Conservation (phyloP, 2,329 filamentous ascomycete genomes). For the Aspergillus sp. region DNA sequence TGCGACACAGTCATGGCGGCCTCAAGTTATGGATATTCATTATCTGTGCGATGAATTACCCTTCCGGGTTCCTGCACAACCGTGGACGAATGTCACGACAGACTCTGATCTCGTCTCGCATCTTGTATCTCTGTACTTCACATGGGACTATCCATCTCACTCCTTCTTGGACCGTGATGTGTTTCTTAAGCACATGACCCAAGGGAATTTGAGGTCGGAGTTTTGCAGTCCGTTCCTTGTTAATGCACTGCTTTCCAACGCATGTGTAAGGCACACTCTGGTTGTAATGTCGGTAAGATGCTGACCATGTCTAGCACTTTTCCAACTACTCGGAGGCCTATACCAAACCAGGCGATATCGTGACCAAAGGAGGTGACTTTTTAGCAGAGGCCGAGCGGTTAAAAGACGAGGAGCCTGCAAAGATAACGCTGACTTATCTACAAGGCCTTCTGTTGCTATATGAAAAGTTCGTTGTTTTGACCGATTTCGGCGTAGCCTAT, state of each 20-base stretch:
- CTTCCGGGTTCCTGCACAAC: constrained; percentile 34
- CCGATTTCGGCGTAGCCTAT: not conserved
- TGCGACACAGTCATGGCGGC: constrained; percentile 31
- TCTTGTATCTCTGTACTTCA: constrained; percentile 88
- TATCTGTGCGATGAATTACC: constrained; percentile 39
- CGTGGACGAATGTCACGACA: constrained; percentile 80
- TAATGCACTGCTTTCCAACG: constrained; percentile 76
- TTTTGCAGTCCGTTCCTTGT: constrained; percentile 89
- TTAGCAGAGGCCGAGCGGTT: constrained; percentile 38
- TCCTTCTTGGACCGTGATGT: constrained; percentile 79
- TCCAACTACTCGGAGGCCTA: constrained; percentile 42
- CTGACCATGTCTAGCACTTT: constrained; percentile 29
- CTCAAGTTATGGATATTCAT: constrained; percentile 44
- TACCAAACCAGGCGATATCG: constrained; percentile 35
- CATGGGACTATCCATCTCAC: constrained; percentile 89
- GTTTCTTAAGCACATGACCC: constrained; percentile 54
- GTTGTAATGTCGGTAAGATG: not conserved
- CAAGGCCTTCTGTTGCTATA: constrained; percentile 39
- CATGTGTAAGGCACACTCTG: constrained; percentile 32
- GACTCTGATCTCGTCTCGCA: constrained; percentile 75
- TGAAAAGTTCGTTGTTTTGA: constrained; percentile 26
- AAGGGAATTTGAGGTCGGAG: constrained; percentile 50
- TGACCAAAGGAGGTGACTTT: constrained; percentile 38
- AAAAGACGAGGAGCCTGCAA: constrained; percentile 20
- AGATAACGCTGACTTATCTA: constrained; percentile 30